Evolutionary conservation across 192 early-diverging fungal species (phyloP).

Genomic region (Podila verticillata): DNA sequence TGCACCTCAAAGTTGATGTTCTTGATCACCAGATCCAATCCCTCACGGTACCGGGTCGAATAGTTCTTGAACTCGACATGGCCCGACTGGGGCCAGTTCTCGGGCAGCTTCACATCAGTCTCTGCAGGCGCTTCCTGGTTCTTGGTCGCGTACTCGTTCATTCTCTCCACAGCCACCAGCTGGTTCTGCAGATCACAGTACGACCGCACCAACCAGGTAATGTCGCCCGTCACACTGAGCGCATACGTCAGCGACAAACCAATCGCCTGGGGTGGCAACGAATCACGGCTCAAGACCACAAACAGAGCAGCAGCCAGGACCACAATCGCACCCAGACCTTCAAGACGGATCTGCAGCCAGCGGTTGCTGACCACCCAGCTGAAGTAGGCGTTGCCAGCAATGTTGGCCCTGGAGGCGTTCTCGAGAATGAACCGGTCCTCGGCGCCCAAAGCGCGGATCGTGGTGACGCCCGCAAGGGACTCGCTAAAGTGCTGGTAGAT

Average conservation of each 20-base stretch:
- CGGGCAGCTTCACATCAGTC: slow-evolving; percentile 72
- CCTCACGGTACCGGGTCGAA: slow-evolving; percentile 84
- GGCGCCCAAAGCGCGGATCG: slow-evolving; percentile 82
- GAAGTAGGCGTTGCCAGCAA: slow-evolving; percentile 77
- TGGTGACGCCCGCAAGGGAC: slow-evolving; percentile 74
- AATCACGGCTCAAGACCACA: slow-evolving; percentile 69
- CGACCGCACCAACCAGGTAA: slow-evolving; percentile 88
- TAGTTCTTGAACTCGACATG: slow-evolving; percentile 77
- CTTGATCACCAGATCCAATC: slow-evolving; percentile 82
- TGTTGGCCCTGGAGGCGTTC: slow-evolving; percentile 66
- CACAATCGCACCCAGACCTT: slow-evolving; percentile 81
- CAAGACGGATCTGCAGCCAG: slow-evolving; percentile 80
- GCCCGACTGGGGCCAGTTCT: slow-evolving; percentile 81
- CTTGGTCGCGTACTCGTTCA: slow-evolving; percentile 79
- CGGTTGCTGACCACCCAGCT: slow-evolving; percentile 75
- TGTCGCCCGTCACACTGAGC: slow-evolving; percentile 77
- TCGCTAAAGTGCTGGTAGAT: slow-evolving; percentile 83
- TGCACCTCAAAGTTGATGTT: slow-evolving; percentile 45
- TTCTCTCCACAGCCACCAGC: slow-evolving; percentile 79
- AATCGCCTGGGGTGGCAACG: slow-evolving; percentile 72
- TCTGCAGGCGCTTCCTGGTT: slow-evolving; percentile 82
- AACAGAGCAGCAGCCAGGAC: slow-evolving; percentile 83
- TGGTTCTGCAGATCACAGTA: slow-evolving; percentile 86
- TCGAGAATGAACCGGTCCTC: slow-evolving; percentile 68
- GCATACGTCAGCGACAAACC: slow-evolving; percentile 77